Percentiles rank a stretch among this genome's conserved stretches.
These are phyloP conservation scores for Bassia scoparia DNA, from an alignment of 148 eudicot genomes.

Conservation along the genomic window DNA sequence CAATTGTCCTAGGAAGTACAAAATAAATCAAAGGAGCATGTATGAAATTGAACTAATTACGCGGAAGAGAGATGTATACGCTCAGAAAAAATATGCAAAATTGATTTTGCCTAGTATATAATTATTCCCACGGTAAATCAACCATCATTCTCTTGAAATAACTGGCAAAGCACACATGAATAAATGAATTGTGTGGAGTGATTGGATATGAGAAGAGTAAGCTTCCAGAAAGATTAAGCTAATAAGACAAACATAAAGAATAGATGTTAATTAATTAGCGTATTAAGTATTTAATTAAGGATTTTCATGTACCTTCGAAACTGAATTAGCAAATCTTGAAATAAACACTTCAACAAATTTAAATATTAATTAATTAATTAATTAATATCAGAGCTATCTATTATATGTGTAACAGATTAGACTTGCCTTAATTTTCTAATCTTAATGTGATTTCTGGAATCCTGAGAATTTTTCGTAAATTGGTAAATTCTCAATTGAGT, in stretches of 20 bases:
- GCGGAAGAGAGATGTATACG: slow-evolving; percentile 22
- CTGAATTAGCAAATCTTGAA: slow-evolving; percentile 11
- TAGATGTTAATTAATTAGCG: slow-evolving; percentile 7
- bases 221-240: slow-evolving; percentile 7
- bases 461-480: neutral
- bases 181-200: neutral
- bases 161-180: slow-evolving; percentile 35
- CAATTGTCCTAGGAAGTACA: slow-evolving; percentile 1
- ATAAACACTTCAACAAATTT: neutral
- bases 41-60: neutral
- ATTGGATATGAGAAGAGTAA: slow-evolving; percentile 18
- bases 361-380: too few species aligned
- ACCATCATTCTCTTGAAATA: slow-evolving; percentile 27
- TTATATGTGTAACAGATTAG: neutral
- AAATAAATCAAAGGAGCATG: neutral
- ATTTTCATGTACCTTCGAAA: slow-evolving; percentile 20
- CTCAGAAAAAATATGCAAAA: slow-evolving; percentile 14
- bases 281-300: slow-evolving; percentile 15
- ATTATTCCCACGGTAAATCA: neutral
- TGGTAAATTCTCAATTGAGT: too few species aligned
- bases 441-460: neutral
- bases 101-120: neutral
- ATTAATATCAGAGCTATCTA: neutral
- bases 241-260: slow-evolving; percentile 1
- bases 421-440: neutral